These are phyloP conservation scores for Triticum dicoccoides DNA, from an alignment of 176 grass and related monocot species.

Conservation along the genomic window DNA sequence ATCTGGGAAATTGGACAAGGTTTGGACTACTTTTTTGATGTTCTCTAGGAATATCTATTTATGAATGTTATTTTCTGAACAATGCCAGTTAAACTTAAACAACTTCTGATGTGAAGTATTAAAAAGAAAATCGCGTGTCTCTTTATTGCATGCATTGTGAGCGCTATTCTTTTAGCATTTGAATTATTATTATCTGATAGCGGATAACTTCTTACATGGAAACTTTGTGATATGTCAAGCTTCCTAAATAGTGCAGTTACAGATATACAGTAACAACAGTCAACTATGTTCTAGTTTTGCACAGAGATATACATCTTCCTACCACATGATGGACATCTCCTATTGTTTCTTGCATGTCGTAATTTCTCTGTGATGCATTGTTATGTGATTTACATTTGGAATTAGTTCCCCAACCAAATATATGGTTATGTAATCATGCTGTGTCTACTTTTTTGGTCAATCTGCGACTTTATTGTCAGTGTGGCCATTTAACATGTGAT, in stretches of 20 bases:
- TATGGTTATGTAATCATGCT: neutral
- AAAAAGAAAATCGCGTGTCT: neutral
- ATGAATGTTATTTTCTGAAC: neutral
- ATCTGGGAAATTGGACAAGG: slow-evolving; percentile 96
- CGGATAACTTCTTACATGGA: neutral
- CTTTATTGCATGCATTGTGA: neutral
- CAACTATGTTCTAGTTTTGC: neutral
- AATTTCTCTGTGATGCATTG: neutral
- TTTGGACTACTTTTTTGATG: slow-evolving; percentile 89
- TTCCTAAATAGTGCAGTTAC: slow-evolving; percentile 10
- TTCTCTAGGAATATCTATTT: slow-evolving; percentile 48
- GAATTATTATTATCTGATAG: slow-evolving; percentile 19
- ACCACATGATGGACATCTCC: neutral
- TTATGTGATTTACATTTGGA: neutral
- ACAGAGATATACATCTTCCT: neutral
- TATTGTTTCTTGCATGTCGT: neutral
- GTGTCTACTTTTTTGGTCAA: neutral
- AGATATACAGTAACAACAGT: slow-evolving; percentile 1
- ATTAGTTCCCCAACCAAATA: neutral
- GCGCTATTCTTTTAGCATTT: slow-evolving; percentile 12
- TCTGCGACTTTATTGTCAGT: neutral
- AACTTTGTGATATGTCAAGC: neutral
- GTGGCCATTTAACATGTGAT: neutral
- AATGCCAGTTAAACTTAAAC: neutral
- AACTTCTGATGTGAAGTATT: neutral